Base-by-base conservation (phyloP, 495 filamentous ascomycete species). In the Letharia columbiana region DNA sequence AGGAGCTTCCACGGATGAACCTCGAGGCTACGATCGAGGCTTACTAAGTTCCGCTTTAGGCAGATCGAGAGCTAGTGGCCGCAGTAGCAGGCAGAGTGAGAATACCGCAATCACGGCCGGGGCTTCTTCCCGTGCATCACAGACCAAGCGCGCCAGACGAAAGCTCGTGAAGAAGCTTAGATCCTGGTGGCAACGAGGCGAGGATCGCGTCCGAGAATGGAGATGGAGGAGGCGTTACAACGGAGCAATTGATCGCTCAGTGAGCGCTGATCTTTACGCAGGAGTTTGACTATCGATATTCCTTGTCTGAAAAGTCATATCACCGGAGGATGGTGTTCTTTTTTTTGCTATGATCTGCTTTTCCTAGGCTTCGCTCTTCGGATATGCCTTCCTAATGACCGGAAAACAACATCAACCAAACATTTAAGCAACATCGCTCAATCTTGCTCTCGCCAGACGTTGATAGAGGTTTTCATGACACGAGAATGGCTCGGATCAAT, bases 171-270 rank as follows among this genome's bases (percentile, higher is more conserved):
- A 67, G 4, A 69, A 63, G 50, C 49, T 69, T 18, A 66, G 62
- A 44, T 44, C 61, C 15, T 73, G 71, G 71, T 69, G 67, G 63
- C 65, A 69, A 4, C 67, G 63, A 50, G 57, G 64, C 18, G 69
- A 68, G 49, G 66, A 69, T 18, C 68, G 56, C 35, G 57, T 70
- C 42, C 64, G 61, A 35, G 63, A 57, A 33, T 70, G 66, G 69
- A 50, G 61, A 39, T 62, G 65, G 47, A 72, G 62, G 40, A 54
- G 64, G 56, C 56, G 62, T 11, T 47, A 61, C 33, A 61, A 60
- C 9, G 44, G 64, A 61, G 59, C 57, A 20, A 61, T 20, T 54
- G 28, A 41, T 35, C 64, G 64, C 45, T 58, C 64, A 5, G 35
- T 60, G 23, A 66, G 64, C 58, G 58, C 64, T n/a, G 57, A 58